phyloP scores from a whole-genome alignment of 768 basidiomycete species.

The Tricholoma terreum region DNA sequence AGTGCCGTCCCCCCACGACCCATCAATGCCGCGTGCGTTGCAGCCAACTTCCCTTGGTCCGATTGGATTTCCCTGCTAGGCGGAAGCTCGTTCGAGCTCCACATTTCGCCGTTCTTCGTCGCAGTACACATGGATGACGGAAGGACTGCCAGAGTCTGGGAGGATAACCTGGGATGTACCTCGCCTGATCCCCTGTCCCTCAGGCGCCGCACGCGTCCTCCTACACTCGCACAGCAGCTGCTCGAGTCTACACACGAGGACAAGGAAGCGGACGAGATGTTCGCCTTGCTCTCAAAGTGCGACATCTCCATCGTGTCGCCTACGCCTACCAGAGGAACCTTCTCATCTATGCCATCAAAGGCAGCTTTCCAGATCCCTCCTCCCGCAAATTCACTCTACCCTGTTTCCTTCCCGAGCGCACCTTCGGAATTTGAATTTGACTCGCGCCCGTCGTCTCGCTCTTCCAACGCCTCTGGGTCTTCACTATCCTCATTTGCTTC shows the following conservation, averaged over 20 bases:
- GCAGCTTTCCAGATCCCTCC: slow-evolving; percentile 8
- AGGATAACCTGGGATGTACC: slow-evolving; percentile 14
- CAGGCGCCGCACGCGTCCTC: slow-evolving; percentile 16
- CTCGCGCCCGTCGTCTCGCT: slow-evolving; percentile 41
- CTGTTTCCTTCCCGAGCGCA: slow-evolving; percentile 14
- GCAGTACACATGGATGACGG: slow-evolving; percentile 25
- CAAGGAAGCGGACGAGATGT: slow-evolving; percentile 34
- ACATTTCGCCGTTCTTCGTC: slow-evolving; percentile 27
- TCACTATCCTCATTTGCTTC: slow-evolving; percentile 13
- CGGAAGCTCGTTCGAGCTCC: slow-evolving; percentile 31
- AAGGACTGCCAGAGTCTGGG: slow-evolving; percentile 27
- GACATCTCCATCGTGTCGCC: slow-evolving; percentile 29
- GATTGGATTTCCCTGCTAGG: slow-evolving; percentile 37
- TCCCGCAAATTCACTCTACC: slow-evolving; percentile 2
- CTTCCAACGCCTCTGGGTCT: slow-evolving; percentile 31
- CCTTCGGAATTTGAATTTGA: slow-evolving; percentile 22
- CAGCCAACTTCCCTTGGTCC: slow-evolving; percentile 30
- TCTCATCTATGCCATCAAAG: slow-evolving; percentile 4
- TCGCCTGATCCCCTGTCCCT: slow-evolving; percentile 16
- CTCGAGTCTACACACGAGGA: slow-evolving; percentile 28
- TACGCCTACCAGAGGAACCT: slow-evolving; percentile 31
- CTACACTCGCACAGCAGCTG: slow-evolving; percentile 34
- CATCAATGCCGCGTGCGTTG: slow-evolving; percentile 34
- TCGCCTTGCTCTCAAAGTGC: slow-evolving; percentile 31
- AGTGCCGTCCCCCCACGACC: slow-evolving; percentile 32